Percentiles rank a stretch among this genome's conserved stretches.
These are phyloP conservation scores for Chalaropsis ovoidea DNA, from an alignment of 2,329 filamentous ascomycete genomes.

Conservation along the genomic window DNA sequence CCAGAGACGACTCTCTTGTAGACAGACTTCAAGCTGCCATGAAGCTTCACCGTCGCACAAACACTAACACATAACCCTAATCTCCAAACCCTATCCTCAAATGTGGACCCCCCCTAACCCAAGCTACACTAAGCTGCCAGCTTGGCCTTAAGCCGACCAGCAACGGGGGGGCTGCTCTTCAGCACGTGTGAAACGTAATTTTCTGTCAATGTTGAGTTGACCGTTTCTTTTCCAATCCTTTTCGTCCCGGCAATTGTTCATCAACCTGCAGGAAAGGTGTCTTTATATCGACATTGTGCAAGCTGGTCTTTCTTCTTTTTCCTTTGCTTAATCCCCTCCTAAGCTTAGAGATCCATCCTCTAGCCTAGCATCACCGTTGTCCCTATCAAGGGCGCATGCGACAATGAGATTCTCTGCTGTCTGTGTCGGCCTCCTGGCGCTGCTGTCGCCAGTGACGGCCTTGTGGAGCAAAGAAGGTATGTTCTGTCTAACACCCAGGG, in stretches of 20 bases:
- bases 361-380: not conserved
- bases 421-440: constrained; percentile 57
- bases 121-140: constrained; percentile 14
- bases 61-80: too few relatives aligned
- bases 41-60: too few relatives aligned
- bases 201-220: not conserved
- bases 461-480: constrained; percentile 82
- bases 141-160: constrained; percentile 18
- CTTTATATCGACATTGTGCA: constrained; percentile 27
- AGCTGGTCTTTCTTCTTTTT: constrained; percentile 7
- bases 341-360: constrained; percentile 29
- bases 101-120: not conserved
- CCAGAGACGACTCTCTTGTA: too few relatives aligned
- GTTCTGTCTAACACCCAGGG: constrained; percentile 28
- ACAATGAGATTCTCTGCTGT: constrained; percentile 63
- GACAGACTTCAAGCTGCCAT: too few relatives aligned
- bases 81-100: not conserved
- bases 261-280: constrained; percentile 33
- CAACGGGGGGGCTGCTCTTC: too few relatives aligned
- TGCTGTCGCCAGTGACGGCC: constrained; percentile 55
- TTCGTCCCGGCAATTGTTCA: not conserved
- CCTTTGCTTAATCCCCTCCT: constrained; percentile 7
- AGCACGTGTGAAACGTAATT: not conserved
- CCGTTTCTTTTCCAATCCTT: constrained; percentile 10
- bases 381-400: constrained; percentile 4